Evolutionary conservation across 1,284 basidiomycete genomes (phyloP), one percentile per base, ranked within the genome.

Genomic region (Microbotryum lychnidis-dioicae): DNA sequence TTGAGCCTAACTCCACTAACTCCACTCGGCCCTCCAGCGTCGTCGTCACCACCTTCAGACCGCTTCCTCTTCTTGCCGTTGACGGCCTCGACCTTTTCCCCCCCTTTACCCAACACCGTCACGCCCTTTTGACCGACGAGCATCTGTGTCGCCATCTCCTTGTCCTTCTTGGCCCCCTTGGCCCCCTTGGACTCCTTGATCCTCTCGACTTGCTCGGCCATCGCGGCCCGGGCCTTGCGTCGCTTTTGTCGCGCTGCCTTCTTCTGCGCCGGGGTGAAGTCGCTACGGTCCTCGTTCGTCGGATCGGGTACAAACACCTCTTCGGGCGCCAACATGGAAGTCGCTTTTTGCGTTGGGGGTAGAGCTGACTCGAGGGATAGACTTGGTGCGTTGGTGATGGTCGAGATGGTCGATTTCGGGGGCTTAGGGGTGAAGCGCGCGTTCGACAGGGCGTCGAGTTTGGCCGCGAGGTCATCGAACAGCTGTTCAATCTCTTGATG

Each of bases 361-460:
- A 98, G 80, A 0, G 92, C 89, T 2, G 90, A 89, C 76, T 98
- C 96, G 69, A 97, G 77, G 2, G 84, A 82, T n/a, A 92, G 82
- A 0, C 89, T 85, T 0, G 94, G 83, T 8, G 89, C 79, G 73
- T 97, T 93, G 23, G 87, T 81, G 25, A 97, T 77, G 0, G 91
- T 91, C 7, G 87, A 85, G 72, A 98, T 97, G 0, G 81, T 82
- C 2, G 87, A 87, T 74, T 93, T 97, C 31, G 94, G 92, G 73
- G 87, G 84, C 76, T 97, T 97, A 5, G 96, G 96, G 6, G 90
- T 89, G 75, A 92, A 97, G 77, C 97, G 91, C 4, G 93, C 86
- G 73, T 96, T 97, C 74, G 87, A 89, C 49, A 98, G 78, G 8
- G 93, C 91, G 76, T 98, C 94, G 33, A 98, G 80, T 75, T 96